Evolutionary conservation across 2,329 filamentous ascomycete genomes (phyloP), one percentile per base, ranked within the genome.

Genomic region (Fusarium begoniae): DNA sequence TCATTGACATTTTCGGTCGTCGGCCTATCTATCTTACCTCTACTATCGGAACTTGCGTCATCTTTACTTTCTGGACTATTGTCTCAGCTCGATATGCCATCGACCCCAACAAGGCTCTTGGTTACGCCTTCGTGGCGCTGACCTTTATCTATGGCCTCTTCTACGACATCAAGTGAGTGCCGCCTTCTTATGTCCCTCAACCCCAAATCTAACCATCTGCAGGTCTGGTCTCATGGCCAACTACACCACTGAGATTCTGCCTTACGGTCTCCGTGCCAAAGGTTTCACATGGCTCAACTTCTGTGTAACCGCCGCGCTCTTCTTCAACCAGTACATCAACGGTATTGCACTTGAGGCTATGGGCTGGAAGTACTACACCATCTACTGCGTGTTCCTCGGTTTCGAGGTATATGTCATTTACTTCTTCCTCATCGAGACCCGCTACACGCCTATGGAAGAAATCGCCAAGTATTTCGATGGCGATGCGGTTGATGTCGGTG

Each of bases 111-210:
- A 71, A 68, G 14, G 68, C 14, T 43, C 51, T 45, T 1, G 35
- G 75, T 55, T 54, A 69, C 48, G 74, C 77, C 1, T 81, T 83
- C 4, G 78, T 85, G 7, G 76, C 80, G 0, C 78, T 82, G 40
- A 76, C 84, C 2, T 85, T 85, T 35, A 78, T 83, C 28, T 85
- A 81, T 63, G 81, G 80, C n/a, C 77, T 78, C 13, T 80, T 79
- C 56, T 84, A 83, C 58, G 79, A 81, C 43, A 76, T 83, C 17
- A 68, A 67, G 65, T 61, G 14, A 67, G 63, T 26, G 0, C 9
- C 9, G 2, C 9, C 2, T 20, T 48, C 13, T 17, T 5, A 6
- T 0, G 2, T 22, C 1, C 5, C 26, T 20, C 9, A 1, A 0
- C 1, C 1, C 3, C 3, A 30, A 10, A n/a, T 7, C 20, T 67